Evolutionary conservation across 176 grass and related monocot species (phyloP).

Genomic region (Musa acuminata): DNA sequence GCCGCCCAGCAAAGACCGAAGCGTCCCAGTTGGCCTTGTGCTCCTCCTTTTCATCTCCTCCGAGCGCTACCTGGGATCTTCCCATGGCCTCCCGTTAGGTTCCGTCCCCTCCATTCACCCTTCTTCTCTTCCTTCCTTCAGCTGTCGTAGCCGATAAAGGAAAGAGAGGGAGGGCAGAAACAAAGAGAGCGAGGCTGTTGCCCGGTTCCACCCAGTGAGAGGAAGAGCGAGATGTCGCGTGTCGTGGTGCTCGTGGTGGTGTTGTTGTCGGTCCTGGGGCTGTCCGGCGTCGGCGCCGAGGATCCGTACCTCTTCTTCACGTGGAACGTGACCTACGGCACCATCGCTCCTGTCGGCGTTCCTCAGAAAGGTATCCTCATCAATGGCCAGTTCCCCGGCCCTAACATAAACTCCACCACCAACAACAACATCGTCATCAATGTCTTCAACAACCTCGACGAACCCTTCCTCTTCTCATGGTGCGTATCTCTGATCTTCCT

Average conservation of each 20-base stretch:
- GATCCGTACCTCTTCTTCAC: background rate
- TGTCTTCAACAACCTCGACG: background rate
- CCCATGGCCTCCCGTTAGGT: too few species aligned
- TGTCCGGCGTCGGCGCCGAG: background rate
- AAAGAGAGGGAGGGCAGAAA: too few species aligned
- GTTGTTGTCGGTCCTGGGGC: background rate
- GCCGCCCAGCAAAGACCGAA: too few species aligned
- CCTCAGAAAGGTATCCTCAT: background rate
- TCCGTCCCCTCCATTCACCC: too few species aligned
- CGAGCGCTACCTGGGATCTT: too few species aligned
- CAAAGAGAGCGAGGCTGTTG: too few species aligned
- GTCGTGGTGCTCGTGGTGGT: background rate
- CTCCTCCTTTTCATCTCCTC: too few species aligned
- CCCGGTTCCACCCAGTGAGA: too few species aligned
- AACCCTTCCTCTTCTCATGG: background rate
- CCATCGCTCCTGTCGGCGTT: background rate
- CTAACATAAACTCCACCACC: background rate
- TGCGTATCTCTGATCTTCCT: background rate
- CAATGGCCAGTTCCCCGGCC: background rate
- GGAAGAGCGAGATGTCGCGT: background rate
- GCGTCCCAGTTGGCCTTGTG: too few species aligned
- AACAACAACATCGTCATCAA: background rate
- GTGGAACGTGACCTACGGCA: background rate
- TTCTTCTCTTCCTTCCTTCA: too few species aligned
- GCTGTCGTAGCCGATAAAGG: too few species aligned